These are phyloP conservation scores for Crithidia bombi DNA, from an alignment of 208 protist species.

Conservation along the genomic window DNA sequence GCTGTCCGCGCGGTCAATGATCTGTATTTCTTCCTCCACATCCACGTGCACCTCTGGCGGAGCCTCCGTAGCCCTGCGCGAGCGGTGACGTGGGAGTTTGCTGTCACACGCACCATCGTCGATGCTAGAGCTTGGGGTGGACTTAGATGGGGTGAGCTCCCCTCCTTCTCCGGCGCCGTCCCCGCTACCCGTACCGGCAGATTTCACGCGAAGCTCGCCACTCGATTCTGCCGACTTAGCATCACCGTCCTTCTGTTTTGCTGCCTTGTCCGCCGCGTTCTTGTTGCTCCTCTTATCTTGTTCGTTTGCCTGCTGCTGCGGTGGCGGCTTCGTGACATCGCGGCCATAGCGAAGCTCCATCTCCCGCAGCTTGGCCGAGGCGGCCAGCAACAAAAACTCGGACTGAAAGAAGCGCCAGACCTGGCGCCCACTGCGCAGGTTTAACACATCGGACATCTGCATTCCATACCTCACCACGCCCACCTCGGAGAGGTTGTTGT, in stretches of 20 bases:
- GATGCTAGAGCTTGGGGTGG: slow-evolving; percentile 13
- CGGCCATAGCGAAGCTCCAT: slow-evolving; percentile 42
- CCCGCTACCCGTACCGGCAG: slow-evolving; percentile 8
- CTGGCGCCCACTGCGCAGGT: slow-evolving; percentile 43
- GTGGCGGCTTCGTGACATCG: slow-evolving; percentile 42
- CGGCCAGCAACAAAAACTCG: slow-evolving; percentile 63
- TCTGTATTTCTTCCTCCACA: slow-evolving; percentile 11
- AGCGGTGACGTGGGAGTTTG: neutral
- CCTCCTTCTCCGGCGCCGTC: slow-evolving; percentile 15
- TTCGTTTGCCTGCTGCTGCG: slow-evolving; percentile 1
- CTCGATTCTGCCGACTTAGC: slow-evolving; percentile 3
- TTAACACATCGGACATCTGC: slow-evolving; percentile 55
- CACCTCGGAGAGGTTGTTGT: slow-evolving; percentile 87
- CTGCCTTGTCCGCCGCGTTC: neutral
- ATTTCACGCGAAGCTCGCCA: slow-evolving; percentile 3
- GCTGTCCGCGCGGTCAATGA: neutral
- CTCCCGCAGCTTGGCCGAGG: slow-evolving; percentile 52
- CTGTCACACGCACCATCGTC: neutral
- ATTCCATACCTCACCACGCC: slow-evolving; percentile 70
- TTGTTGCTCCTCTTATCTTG: slow-evolving; percentile 3
- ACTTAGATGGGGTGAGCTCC: slow-evolving; percentile 18
- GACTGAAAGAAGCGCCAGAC: slow-evolving; percentile 64
- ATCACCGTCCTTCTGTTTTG: neutral
- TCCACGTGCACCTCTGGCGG: neutral
- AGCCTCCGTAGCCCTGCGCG: neutral